phyloP scores from a whole-genome alignment of 163 green algal genomes.

The Scenedesmus sp. region DNA sequence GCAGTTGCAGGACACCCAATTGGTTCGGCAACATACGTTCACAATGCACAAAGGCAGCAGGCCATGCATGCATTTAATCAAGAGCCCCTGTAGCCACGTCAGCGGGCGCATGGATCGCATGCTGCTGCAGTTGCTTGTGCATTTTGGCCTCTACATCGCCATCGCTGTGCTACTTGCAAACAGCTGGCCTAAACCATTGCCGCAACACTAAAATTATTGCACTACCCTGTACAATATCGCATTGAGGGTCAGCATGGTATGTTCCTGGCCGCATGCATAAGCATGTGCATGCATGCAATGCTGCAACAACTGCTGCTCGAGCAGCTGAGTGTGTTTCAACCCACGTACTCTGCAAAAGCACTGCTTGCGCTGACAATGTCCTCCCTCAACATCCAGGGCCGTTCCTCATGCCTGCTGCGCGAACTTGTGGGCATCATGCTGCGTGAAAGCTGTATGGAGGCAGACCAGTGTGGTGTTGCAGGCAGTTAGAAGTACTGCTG shows the following conservation, averaged over 20 bases:
- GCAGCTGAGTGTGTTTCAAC: not conserved
- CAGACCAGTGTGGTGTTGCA: not conserved
- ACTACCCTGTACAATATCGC: no score
- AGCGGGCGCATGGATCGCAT: no score
- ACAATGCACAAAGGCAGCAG: no score
- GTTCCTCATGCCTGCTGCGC: not conserved
- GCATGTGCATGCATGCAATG: not conserved
- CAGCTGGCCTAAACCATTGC: no score
- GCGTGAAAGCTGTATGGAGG: not conserved
- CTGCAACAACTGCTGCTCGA: not conserved
- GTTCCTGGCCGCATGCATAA: not conserved
- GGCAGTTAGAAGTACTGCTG: not conserved
- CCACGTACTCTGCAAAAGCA: not conserved
- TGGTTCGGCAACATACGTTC: no score
- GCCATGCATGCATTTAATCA: no score
- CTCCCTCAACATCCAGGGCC: constrained; percentile 20
- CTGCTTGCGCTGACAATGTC: constrained; percentile 20
- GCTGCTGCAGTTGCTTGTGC: no score
- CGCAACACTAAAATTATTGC: no score
- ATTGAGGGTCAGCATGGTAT: not conserved
- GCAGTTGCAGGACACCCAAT: no score
- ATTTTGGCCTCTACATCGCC: no score
- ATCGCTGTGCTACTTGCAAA: no score
- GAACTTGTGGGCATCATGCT: constrained; percentile 20
- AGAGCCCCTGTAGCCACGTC: no score